Percentiles rank a stretch among this genome's conserved stretches.
Evolutionary conservation across 768 basidiomycete genomes (phyloP).

Genomic region (Mycena vitilis): DNA sequence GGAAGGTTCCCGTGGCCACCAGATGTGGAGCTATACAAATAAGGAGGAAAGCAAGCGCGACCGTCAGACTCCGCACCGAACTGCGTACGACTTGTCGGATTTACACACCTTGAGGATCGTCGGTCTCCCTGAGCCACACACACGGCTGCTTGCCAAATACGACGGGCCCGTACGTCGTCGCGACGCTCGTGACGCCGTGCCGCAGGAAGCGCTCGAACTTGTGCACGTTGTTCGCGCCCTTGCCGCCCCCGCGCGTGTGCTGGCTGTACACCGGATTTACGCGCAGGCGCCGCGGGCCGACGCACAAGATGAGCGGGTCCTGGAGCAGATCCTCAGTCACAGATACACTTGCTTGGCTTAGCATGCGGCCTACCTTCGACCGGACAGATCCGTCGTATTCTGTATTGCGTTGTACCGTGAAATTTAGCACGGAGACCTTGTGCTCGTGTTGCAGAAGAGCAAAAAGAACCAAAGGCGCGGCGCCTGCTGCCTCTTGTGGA

Average conservation of each 20-base stretch:
- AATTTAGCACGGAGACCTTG: conserved; percentile 93
- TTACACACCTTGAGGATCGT: conserved; percentile 68
- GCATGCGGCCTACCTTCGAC: conserved; percentile 76
- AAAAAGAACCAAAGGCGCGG: conserved; percentile 73
- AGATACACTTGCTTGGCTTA: not conserved
- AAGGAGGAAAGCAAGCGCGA: not conserved
- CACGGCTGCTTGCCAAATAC: conserved; percentile 89
- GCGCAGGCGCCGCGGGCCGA: conserved; percentile 86
- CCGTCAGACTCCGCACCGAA: conserved; percentile 1
- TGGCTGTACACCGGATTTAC: conserved; percentile 94
- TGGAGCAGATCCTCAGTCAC: conserved; percentile 43
- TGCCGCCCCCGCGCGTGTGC: conserved; percentile 89
- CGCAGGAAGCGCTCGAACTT: conserved; percentile 93
- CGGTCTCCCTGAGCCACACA: conserved; percentile 77
- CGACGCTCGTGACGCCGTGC: conserved; percentile 84
- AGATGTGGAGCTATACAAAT: conserved; percentile 73
- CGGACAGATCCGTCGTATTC: conserved; percentile 90
- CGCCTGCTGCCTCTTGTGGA: conserved; percentile 66
- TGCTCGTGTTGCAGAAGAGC: conserved; percentile 95
- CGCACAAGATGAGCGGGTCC: conserved; percentile 90
- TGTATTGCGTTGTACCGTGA: conserved; percentile 93
- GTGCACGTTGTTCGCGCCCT: conserved; percentile 96
- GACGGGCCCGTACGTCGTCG: conserved; percentile 90
- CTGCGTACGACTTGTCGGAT: conserved; percentile 30
- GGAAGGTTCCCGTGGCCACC: conserved; percentile 90